phyloP scores from a whole-genome alignment of 2,329 filamentous ascomycete genomes.

The Hirsutella minnesotensis region DNA sequence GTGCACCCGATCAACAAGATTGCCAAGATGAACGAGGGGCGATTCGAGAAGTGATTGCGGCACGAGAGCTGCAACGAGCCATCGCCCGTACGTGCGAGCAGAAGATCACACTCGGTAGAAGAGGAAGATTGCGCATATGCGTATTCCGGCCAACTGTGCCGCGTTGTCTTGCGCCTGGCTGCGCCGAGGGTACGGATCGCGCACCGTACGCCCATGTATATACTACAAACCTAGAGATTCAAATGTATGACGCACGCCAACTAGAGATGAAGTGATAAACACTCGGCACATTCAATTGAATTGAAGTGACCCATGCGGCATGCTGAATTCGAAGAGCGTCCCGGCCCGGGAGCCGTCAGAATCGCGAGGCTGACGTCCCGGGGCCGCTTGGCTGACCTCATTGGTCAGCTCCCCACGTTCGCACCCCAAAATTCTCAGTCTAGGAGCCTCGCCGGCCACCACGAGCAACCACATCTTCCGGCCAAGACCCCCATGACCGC shows the following conservation, averaged over 20 bases:
- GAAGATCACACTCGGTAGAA: not conserved
- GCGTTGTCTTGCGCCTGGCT: not conserved
- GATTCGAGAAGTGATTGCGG: slow-evolving; percentile 17
- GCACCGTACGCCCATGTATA: too few species aligned
- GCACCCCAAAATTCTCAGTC: slow-evolving; percentile 4
- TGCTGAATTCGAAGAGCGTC: not conserved
- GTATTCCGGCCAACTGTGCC: not conserved
- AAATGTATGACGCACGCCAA: too few species aligned
- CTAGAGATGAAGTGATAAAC: too few species aligned
- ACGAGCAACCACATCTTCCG: slow-evolving; percentile 2
- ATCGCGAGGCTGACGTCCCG: slow-evolving; percentile 16
- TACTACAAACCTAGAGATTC: too few species aligned
- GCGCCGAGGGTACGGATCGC: not conserved
- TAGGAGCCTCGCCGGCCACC: slow-evolving; percentile 4
- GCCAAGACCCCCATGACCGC: not conserved
- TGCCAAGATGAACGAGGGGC: slow-evolving; percentile 23
- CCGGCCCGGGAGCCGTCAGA: not conserved
- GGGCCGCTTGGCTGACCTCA: slow-evolving; percentile 8
- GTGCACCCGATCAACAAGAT: slow-evolving; percentile 28
- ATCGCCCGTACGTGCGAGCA: not conserved
- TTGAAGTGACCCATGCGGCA: too few species aligned
- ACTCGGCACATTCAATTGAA: too few species aligned
- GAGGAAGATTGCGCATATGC: not conserved
- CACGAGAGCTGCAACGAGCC: not conserved
- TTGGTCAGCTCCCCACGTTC: slow-evolving; percentile 9